Evolutionary conservation across 176 grass and related monocot genomes (phyloP).

Genomic region (Lolium rigidum): DNA sequence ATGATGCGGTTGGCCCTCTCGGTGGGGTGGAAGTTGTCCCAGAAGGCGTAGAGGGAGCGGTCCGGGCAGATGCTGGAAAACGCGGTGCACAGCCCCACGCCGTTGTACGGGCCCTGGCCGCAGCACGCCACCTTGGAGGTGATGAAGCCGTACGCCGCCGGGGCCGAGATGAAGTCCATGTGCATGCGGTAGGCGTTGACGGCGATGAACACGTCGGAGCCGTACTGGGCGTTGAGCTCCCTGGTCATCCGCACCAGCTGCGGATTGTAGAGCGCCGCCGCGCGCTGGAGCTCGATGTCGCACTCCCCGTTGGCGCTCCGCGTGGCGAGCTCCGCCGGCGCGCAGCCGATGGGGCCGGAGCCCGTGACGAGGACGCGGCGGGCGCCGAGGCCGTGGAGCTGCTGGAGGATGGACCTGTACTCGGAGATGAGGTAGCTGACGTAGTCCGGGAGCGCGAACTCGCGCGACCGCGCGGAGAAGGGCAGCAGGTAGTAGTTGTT

Average conservation of each 20-base stretch:
- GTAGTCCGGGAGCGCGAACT: slow-evolving; percentile 70
- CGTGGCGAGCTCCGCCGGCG: slow-evolving; percentile 59
- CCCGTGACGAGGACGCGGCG: slow-evolving; percentile 64
- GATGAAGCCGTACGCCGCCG: slow-evolving; percentile 61
- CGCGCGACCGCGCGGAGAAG: slow-evolving; percentile 54
- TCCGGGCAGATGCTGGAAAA: slow-evolving; percentile 61
- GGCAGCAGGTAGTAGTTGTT: slow-evolving; percentile 90
- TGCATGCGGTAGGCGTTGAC: slow-evolving; percentile 72
- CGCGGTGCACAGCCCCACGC: slow-evolving; percentile 64
- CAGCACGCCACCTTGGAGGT: slow-evolving; percentile 78
- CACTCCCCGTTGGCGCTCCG: slow-evolving; percentile 60
- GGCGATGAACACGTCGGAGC: slow-evolving; percentile 59
- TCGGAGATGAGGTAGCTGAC: slow-evolving; percentile 57
- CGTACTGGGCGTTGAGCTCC: slow-evolving; percentile 51
- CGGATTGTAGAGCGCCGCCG: slow-evolving; percentile 66
- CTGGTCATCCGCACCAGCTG: slow-evolving; percentile 50
- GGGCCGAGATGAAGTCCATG: slow-evolving; percentile 74
- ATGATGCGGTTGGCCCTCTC: slow-evolving; percentile 75
- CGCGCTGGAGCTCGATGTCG: slow-evolving; percentile 61
- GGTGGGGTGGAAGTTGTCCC: slow-evolving; percentile 77
- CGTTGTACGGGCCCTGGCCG: slow-evolving; percentile 72
- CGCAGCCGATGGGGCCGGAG: slow-evolving; percentile 58
- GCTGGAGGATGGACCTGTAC: slow-evolving; percentile 57
- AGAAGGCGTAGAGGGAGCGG: slow-evolving; percentile 58
- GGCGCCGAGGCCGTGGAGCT: slow-evolving; percentile 48